A percentile compares a stretch with the other conserved stretches of the same genome.
Conservation (phyloP, 1,284 basidiomycete genomes). For the Tilletia horrida region DNA sequence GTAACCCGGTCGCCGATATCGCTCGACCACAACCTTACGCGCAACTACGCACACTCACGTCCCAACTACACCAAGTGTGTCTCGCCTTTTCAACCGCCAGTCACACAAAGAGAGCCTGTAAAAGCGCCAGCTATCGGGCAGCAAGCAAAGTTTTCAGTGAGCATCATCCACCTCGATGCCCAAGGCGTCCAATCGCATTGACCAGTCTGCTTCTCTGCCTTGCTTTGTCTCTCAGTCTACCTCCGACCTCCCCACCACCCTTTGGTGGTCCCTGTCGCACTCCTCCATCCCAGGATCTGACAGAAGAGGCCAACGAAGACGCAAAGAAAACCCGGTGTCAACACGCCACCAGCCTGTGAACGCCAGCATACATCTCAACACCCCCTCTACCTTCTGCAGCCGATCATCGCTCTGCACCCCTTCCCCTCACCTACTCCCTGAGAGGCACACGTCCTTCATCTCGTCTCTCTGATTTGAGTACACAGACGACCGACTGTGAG, state of each 20-base stretch:
- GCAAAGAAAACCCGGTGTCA: not conserved
- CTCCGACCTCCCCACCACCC: not conserved
- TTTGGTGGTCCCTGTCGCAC: too few relatives aligned
- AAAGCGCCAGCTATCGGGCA: not conserved
- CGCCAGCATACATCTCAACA: not conserved
- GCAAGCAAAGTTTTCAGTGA: not conserved
- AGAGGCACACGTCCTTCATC: not conserved
- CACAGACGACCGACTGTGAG: too few relatives aligned
- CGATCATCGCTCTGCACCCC: conserved; percentile 14
- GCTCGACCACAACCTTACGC: conserved; percentile 28
- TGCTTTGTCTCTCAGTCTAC: not conserved
- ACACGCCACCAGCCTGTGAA: not conserved
- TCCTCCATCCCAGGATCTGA: too few relatives aligned
- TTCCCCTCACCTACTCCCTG: not conserved
- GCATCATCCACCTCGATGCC: not conserved
- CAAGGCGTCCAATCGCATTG: too few relatives aligned
- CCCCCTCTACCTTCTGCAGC: conserved; percentile 19
- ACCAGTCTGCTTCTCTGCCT: not conserved
- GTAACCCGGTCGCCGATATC: conserved; percentile 33
- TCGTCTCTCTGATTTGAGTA: not conserved
- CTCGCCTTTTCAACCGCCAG: not conserved
- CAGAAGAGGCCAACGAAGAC: not conserved
- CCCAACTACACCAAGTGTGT: not conserved
- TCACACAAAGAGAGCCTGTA: not conserved
- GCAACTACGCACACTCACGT: conserved; percentile 21